Evolutionary conservation across 345 rosid species (phyloP).

Genomic region (Pistacia atlantica): DNA sequence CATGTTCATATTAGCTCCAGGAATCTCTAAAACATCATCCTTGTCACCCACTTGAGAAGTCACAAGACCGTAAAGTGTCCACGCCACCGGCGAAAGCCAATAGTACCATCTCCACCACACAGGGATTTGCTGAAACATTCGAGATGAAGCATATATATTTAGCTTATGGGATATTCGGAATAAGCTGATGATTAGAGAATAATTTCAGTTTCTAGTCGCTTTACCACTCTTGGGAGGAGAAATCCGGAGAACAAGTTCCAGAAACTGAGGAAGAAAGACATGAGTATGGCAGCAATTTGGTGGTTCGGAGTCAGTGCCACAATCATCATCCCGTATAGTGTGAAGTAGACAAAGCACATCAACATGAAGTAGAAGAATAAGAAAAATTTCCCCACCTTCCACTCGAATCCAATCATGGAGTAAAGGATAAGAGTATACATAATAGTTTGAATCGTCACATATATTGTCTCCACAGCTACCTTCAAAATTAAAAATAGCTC

Average conservation of each 20-base stretch:
- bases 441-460: conserved; percentile 53
- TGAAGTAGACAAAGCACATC: conserved; percentile 67
- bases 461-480: conserved; percentile 71
- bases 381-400: conserved; percentile 50
- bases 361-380: conserved; percentile 68
- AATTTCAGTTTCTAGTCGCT: neutral
- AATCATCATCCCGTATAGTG: conserved; percentile 79
- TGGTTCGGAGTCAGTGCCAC: conserved; percentile 73
- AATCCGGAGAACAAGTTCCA: conserved; percentile 95
- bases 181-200: neutral
- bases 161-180: neutral
- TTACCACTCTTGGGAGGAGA: conserved; percentile 69
- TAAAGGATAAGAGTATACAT: conserved; percentile 59
- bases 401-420: conserved; percentile 76
- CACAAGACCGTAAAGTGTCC: conserved; percentile 82
- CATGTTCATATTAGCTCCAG: conserved; percentile 28
- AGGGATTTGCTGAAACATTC: conserved; percentile 57
- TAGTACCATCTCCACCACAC: conserved; percentile 98
- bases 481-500: conserved; percentile 25
- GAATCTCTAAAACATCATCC: conserved; percentile 32
- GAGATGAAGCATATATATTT: neutral
- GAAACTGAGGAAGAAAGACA: conserved; percentile 80
- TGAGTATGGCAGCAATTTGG: conserved; percentile 66
- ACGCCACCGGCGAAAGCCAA: conserved; percentile 74
- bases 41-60: conserved; percentile 74